Evolutionary conservation across 1,284 basidiomycete genomes (phyloP), one percentile per base, ranked within the genome.

Genomic region (Albatrellus sp.): DNA sequence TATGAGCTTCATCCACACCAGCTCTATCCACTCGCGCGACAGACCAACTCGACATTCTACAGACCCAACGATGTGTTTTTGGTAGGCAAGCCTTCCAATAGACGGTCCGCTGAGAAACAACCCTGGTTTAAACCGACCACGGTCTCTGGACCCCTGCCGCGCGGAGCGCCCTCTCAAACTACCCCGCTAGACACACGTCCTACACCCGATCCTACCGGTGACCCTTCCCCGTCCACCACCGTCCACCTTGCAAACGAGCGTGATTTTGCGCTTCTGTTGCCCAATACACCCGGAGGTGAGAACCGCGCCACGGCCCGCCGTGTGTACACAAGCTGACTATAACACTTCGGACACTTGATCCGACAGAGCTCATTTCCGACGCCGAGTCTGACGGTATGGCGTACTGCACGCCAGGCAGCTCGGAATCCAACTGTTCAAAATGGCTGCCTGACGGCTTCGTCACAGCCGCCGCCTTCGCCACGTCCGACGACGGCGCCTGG

Each of bases 151-250:
- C 40, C 37, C 13, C 30, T 13, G 16, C 38, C 17, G 28, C 44
- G 45, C 29, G 46, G 45, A 16, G 30, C 44, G 9, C 32, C 45
- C 12, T 44, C 48, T 39, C 40, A 38, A 20, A 48, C 49, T 1
- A 37, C 44, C 1, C 50, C 52, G 6, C 43, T 42, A 17, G 56
- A 71, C 45, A 50, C 56, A 2, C 52, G 61, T 5, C 69, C 70
- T 0, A 73, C 70, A 1, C 70, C 70, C 1, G 60, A 63, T 29
- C 69, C 71, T 0, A 73, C 70, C 0, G 69, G 66, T 2, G 49
- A 55, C 1, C 52, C 65, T 2, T 67, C 66, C 2, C 28, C 53
- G 17, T 54, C 55, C 19, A 71, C 63, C 2, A 70, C 67, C 0
- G 64, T 73, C 16, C 66, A 68, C 47, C 62, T 66, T 42, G 54